Evolutionary conservation across 2,329 filamentous ascomycete species (phyloP).

Genomic region (Beauveria scarabaeidicola): DNA sequence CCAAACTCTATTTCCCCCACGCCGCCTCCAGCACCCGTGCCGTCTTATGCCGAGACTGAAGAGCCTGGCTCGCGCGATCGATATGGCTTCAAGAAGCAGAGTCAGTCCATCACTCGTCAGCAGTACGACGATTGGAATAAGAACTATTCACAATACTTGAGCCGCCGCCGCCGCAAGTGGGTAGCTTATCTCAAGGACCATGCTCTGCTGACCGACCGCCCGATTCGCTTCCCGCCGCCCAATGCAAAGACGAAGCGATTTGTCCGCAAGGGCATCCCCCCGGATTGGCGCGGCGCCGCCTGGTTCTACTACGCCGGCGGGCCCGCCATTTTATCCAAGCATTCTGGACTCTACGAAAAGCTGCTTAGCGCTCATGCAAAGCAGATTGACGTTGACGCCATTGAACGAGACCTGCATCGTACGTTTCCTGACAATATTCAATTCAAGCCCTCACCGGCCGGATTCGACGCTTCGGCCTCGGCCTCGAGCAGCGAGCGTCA

Average conservation of each 20-base stretch:
- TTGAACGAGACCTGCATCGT: slow-evolving; percentile 86
- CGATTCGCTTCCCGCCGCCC: slow-evolving; percentile 69
- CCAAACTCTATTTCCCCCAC: slow-evolving; percentile 7
- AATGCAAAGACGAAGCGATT: slow-evolving; percentile 82
- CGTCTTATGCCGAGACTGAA: slow-evolving; percentile 28
- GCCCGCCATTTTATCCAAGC: slow-evolving; percentile 65
- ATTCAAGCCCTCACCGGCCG: slow-evolving; percentile 59
- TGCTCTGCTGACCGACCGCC: slow-evolving; percentile 61
- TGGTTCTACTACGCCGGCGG: slow-evolving; percentile 97
- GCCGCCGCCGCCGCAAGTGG: slow-evolving; percentile 76
- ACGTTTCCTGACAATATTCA: slow-evolving; percentile 91
- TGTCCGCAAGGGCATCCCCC: slow-evolving; percentile 85
- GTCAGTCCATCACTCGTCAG: slow-evolving; percentile 64
- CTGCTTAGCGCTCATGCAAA: slow-evolving; percentile 58
- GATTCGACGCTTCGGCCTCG: slow-evolving; percentile 20
- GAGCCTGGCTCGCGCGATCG: slow-evolving; percentile 57
- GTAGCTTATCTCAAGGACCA: slow-evolving; percentile 65
- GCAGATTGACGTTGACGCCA: slow-evolving; percentile 72
- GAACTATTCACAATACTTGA: slow-evolving; percentile 66
- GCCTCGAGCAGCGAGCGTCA: slow-evolving; percentile 23
- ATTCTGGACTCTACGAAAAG: slow-evolving; percentile 67
- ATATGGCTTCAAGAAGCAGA: slow-evolving; percentile 88
- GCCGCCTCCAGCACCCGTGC: slow-evolving; percentile 11
- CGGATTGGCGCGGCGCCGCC: slow-evolving; percentile 87
- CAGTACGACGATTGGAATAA: slow-evolving; percentile 78